phyloP scores from a whole-genome alignment of 441 rosid genomes.

The Breynia disticha region DNA sequence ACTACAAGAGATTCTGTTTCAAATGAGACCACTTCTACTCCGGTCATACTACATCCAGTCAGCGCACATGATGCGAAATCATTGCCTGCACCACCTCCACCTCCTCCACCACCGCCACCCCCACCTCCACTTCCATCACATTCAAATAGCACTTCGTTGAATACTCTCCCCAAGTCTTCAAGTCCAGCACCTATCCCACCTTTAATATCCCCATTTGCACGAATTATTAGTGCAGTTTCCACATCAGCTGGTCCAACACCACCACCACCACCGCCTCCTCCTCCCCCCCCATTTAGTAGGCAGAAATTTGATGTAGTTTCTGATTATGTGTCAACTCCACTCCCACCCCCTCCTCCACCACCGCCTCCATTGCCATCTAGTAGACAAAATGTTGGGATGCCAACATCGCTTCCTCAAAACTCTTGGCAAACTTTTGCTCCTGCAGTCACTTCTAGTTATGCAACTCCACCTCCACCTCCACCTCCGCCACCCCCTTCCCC shows the following conservation, averaged over 20 bases:
- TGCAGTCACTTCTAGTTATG: background rate
- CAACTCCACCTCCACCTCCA: slow-evolving; percentile 12
- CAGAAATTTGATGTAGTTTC: slow-evolving; percentile 13
- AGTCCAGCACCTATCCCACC: slow-evolving; percentile 13
- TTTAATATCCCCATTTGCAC: slow-evolving; percentile 14
- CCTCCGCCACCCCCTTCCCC: slow-evolving; percentile 13
- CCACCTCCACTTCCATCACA: slow-evolving; percentile 10
- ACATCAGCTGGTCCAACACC: slow-evolving; percentile 21
- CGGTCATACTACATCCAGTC: slow-evolving; percentile 23
- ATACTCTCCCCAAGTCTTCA: slow-evolving; percentile 6
- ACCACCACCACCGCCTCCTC: slow-evolving; percentile 14
- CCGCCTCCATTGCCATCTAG: slow-evolving; percentile 19
- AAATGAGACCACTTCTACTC: slow-evolving; percentile 35
- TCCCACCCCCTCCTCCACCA: slow-evolving; percentile 1
- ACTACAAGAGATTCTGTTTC: slow-evolving; percentile 27
- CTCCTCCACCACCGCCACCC: slow-evolving; percentile 17
- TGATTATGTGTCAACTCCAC: slow-evolving; percentile 3
- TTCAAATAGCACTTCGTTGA: slow-evolving; percentile 2
- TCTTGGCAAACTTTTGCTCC: slow-evolving; percentile 26
- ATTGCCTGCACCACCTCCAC: slow-evolving; percentile 21
- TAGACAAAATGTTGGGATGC: slow-evolving; percentile 20
- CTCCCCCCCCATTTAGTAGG: slow-evolving; percentile 9
- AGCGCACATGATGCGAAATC: slow-evolving; percentile 21
- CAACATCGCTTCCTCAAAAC: slow-evolving; percentile 24
- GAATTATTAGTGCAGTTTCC: slow-evolving; percentile 8